phyloP scores from a whole-genome alignment of 768 basidiomycete species.

The Serendipita indica region DNA sequence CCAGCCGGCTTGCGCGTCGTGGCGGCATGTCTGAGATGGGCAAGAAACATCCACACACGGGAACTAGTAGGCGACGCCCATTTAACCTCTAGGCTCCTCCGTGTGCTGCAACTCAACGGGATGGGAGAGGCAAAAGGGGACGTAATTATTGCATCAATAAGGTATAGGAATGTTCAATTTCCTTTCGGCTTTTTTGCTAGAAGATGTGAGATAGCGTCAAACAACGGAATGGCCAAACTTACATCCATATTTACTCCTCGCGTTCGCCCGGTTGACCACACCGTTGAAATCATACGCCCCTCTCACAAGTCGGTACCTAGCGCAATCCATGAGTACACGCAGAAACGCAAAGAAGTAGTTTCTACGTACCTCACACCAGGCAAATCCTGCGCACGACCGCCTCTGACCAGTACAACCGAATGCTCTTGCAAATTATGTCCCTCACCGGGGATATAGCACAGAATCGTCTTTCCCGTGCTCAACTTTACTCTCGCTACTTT shows the following conservation, averaged over 20 bases:
- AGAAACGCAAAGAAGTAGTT: conserved; percentile 10
- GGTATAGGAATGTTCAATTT: too few relatives aligned
- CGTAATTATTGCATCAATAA: too few relatives aligned
- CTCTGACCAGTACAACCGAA: conserved; percentile 85
- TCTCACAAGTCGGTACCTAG: conserved; percentile 87
- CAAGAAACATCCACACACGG: too few relatives aligned
- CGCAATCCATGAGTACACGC: conserved; percentile 5
- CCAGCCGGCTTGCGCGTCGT: background rate
- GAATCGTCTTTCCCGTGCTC: conserved; percentile 71
- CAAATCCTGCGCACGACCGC: conserved; percentile 92
- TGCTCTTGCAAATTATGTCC: conserved; percentile 98
- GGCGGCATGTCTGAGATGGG: too few relatives aligned
- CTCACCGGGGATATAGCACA: conserved; percentile 93
- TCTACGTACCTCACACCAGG: conserved; percentile 92
- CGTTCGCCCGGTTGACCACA: conserved; percentile 65
- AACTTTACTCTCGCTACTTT: conserved; percentile 93
- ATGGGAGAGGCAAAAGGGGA: too few relatives aligned
- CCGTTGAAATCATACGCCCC: conserved; percentile 85
- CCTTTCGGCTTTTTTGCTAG: conserved; percentile 74
- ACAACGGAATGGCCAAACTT: conserved; percentile 15
- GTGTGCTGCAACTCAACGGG: too few relatives aligned
- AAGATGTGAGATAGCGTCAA: background rate
- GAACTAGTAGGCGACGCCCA: too few relatives aligned
- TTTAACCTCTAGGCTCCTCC: too few relatives aligned
- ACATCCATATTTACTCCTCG: conserved; percentile 91